Percentiles rank a stretch among this genome's conserved stretches.
These are phyloP conservation scores for Aspergillus sp. DNA, from an alignment of 2,329 filamentous ascomycete species.

Conservation along the genomic window DNA sequence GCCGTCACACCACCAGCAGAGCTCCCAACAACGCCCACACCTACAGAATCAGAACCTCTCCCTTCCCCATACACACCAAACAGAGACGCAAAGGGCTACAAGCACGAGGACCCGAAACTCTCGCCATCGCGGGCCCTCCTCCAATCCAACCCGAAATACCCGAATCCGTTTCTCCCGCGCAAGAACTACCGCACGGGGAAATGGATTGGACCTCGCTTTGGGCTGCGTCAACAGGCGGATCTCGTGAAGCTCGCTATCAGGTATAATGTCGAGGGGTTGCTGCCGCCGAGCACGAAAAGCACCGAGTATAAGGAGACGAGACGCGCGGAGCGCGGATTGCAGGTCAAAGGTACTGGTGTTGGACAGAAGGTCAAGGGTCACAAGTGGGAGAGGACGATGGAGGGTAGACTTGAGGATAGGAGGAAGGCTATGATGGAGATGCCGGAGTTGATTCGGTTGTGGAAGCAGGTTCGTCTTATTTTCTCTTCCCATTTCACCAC, in stretches of 20 bases:
- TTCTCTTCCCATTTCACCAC: neutral
- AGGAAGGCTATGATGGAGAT: slow-evolving; percentile 92
- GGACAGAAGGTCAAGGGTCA: slow-evolving; percentile 96
- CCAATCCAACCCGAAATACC: slow-evolving; percentile 49
- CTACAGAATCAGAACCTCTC: slow-evolving; percentile 22
- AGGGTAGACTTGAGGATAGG: slow-evolving; percentile 79
- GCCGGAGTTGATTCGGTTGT: slow-evolving; percentile 86
- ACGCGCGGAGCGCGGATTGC: slow-evolving; percentile 74
- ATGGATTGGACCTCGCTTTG: slow-evolving; percentile 82
- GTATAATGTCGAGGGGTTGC: slow-evolving; percentile 75
- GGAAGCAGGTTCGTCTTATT: slow-evolving; percentile 74
- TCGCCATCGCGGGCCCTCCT: slow-evolving; percentile 36
- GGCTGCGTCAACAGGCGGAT: slow-evolving; percentile 83
- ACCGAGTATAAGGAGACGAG: slow-evolving; percentile 66
- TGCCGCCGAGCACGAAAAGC: slow-evolving; percentile 76
- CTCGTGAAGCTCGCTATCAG: slow-evolving; percentile 80
- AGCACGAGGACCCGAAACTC: slow-evolving; percentile 32
- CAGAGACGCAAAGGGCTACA: slow-evolving; percentile 43
- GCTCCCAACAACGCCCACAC: slow-evolving; percentile 24
- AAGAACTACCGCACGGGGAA: slow-evolving; percentile 76
- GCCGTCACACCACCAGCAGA: slow-evolving; percentile 30
- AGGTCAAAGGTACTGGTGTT: slow-evolving; percentile 88
- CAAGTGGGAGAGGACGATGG: slow-evolving; percentile 82
- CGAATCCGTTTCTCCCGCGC: slow-evolving; percentile 77
- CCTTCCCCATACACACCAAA: slow-evolving; percentile 43